Base-by-base conservation (phyloP, 768 basidiomycete species). In the Kwoniella sp. region DNA sequence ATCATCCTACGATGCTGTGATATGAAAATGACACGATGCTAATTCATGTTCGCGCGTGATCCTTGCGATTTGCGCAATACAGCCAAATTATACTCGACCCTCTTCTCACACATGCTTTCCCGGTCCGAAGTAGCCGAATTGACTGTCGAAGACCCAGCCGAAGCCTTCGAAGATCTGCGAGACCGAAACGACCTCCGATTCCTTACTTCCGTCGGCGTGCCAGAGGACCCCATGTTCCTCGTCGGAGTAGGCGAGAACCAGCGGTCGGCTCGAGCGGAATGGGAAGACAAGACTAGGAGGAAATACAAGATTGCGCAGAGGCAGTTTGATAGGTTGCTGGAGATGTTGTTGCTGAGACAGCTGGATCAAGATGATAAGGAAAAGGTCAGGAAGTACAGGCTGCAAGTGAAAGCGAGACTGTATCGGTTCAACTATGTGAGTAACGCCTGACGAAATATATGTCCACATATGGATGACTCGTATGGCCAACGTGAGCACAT, bases 121-220 rank as follows among this genome's bases (percentile, higher is more conserved):
- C 86, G 85, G 54, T 84, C 88, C 1, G 82, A 86, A 55, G 86
- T 95, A 41, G 88, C 90, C n/a, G 95, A 98, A 80, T 82, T 98
- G 47, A 96, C 93, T 1, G 91, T 99, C 23, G 96, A 99, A 82
- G 96, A 99, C 79, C 96, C 96, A 1, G 93, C 93, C 0, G 96
- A 99, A 82, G 91, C 92, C 11, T 97, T 99, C 75, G 95, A 98
- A 79, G 96, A 98, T 79, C 85, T 98, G 48, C 85, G 95, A 34
- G 96, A 98, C 82, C 89, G 91, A 60, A 90, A 90, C 70, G 96
- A 99, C 79, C 84, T 98, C 22, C 83, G 85, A 67, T 90, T 90
- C 85, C 84, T 98, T 22, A 84, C 91, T 1, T 89, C 86, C 77
- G 83, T 93, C 76, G 88, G 88, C 0, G 90, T 92, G 2, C 89